Conservation (phyloP, 169 alveolate genomes). For the Plasmodium vivax region DNA sequence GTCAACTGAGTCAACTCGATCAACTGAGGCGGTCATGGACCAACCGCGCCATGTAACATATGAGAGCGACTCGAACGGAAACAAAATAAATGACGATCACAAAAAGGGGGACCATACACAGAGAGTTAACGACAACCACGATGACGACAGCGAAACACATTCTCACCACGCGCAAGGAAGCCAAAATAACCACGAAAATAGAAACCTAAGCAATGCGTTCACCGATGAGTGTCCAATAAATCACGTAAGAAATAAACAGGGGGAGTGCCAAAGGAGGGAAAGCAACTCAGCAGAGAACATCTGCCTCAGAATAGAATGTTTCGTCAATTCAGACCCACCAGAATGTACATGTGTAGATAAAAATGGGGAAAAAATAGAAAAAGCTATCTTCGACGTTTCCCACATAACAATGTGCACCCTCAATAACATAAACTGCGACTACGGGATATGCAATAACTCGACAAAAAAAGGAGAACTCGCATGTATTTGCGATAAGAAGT, state of each 20-base stretch:
- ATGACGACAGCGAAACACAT: neutral
- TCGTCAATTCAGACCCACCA: constrained; percentile 2
- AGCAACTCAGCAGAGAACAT: neutral
- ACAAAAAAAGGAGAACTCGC: constrained; percentile 28
- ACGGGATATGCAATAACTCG: constrained; percentile 45
- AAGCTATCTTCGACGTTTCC: constrained; percentile 45
- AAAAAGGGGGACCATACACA: neutral
- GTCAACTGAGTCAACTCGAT: no score
- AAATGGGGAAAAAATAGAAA: constrained; percentile 26
- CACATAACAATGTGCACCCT: constrained; percentile 57
- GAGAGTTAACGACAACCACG: neutral
- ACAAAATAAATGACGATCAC: neutral
- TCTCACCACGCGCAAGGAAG: neutral
- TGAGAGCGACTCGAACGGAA: neutral
- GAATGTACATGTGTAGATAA: constrained; percentile 37
- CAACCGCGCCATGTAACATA: neutral
- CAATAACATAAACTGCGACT: constrained; percentile 46
- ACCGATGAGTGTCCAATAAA: neutral
- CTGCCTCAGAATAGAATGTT: constrained; percentile 62
- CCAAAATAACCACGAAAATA: neutral
- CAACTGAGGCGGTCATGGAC: neutral
- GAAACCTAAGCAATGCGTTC: neutral
- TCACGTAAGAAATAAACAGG: constrained; percentile 21
- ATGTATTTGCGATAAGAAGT: constrained; percentile 55
- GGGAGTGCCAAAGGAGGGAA: neutral